phyloP scores from a whole-genome alignment of 805 yeast genomes.

The Pichia heedii region DNA sequence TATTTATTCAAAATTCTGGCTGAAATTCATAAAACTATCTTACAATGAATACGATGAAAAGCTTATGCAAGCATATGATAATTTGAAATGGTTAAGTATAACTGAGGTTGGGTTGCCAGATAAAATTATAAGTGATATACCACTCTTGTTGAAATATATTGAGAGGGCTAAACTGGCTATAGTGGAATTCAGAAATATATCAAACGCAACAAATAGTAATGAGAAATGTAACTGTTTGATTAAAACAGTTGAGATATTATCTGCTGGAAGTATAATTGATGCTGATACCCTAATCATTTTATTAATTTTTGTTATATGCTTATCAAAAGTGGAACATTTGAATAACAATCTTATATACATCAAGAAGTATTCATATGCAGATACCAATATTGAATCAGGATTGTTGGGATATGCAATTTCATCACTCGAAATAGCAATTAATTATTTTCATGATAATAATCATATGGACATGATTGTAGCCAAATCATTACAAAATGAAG shows the following conservation, averaged over 20 bases:
- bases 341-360: constrained; percentile 61
- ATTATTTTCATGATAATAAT: constrained; percentile 40
- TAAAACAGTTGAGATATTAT: constrained; percentile 43
- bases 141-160: constrained; percentile 26
- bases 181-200: constrained; percentile 38
- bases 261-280: constrained; percentile 40
- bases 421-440: constrained; percentile 74
- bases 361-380: constrained; percentile 40
- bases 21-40: constrained; percentile 23
- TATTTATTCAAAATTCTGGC: constrained; percentile 62
- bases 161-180: constrained; percentile 43
- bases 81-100: constrained; percentile 34
- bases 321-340: constrained; percentile 49
- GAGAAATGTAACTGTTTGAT: constrained; percentile 42
- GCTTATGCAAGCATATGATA: constrained; percentile 25
- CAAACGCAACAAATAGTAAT: constrained; percentile 36
- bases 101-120: constrained; percentile 43
- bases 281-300: constrained; percentile 78
- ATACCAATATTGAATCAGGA: constrained; percentile 44
- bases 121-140: constrained; percentile 5
- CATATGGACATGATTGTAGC: constrained; percentile 23
- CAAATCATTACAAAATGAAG: constrained; percentile 38
- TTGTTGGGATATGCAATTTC: constrained; percentile 68
- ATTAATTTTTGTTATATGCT: constrained; percentile 59
- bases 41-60: constrained; percentile 9